Evolutionary conservation across 805 yeast species (phyloP).

Genomic region (Metschnikowia amazonensis): DNA sequence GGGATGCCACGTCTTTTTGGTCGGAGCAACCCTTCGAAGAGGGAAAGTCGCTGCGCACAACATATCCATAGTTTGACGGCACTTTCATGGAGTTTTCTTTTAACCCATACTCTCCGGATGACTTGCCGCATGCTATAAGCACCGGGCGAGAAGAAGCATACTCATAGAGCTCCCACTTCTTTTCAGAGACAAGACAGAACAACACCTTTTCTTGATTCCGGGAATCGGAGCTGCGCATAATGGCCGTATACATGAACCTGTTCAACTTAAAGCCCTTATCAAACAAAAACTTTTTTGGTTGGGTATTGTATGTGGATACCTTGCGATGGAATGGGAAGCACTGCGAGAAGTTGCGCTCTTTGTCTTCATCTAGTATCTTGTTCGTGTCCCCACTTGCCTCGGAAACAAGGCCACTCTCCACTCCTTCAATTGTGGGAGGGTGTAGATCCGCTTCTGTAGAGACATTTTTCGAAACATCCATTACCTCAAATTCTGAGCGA

Average conservation of each 20-base stretch:
- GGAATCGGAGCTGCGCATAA: slow-evolving; percentile 29
- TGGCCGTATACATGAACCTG: slow-evolving; percentile 29
- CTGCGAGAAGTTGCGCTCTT: slow-evolving; percentile 66
- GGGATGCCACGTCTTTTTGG: slow-evolving; percentile 27
- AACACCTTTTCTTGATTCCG: slow-evolving; percentile 56
- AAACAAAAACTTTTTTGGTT: slow-evolving; percentile 40
- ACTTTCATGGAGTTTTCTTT: slow-evolving; percentile 25
- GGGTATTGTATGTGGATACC: slow-evolving; percentile 48
- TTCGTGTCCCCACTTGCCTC: neutral
- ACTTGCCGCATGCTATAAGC: slow-evolving; percentile 63
- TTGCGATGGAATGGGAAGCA: slow-evolving; percentile 81
- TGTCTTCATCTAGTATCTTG: slow-evolving; percentile 28
- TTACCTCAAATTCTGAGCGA: neutral
- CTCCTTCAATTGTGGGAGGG: neutral
- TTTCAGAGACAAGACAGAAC: slow-evolving; percentile 63
- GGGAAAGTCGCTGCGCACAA: slow-evolving; percentile 28
- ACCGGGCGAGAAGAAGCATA: slow-evolving; percentile 45
- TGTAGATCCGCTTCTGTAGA: no score
- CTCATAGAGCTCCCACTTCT: slow-evolving; percentile 71
- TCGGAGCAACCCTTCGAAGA: slow-evolving; percentile 7
- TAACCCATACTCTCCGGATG: slow-evolving; percentile 64
- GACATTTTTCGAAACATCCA: neutral
- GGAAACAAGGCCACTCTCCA: neutral
- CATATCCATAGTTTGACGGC: slow-evolving; percentile 22
- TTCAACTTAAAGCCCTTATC: slow-evolving; percentile 22